Evolutionary conservation across 2,329 filamentous ascomycete species (phyloP), one percentile per base, ranked within the genome.

Genomic region (Pyrenophora graminea): DNA sequence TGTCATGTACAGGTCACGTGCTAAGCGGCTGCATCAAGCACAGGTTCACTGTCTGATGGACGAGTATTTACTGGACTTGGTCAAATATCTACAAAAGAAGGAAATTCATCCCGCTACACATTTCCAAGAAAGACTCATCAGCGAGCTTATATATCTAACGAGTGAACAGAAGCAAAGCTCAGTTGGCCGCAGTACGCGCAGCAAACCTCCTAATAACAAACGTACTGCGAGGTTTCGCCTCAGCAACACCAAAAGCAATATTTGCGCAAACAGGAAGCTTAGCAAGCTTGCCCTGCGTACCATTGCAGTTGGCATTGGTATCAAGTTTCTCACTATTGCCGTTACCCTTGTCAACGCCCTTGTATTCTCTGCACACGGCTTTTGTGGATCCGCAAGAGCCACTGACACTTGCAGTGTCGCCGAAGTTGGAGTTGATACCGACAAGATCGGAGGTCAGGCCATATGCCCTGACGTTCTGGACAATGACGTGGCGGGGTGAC

Each of bases 371-470:
- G 56, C 64, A 67, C 13, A 67, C 63, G 6, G 42, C 45, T 38
- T 61, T 58, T 3, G 50, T 62, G 12, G 38, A 48, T 39, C 62
- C 63, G 39, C 71, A 74, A 13, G 73, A 73, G 55, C 77, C 76
- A 48, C 69, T 74, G 54, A 79, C 72, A 6, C 62, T 74, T 45
- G 76, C 77, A 1, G 74, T 75, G 55, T 79, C 77, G 17, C 77
- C 77, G 45, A 75, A 79, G 72, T 79, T 80, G 40, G 68, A 69
- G 69, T 79, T 80, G 60, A 80, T 78, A 27, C 77, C 76, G 51
- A 73, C 74, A 27, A 77, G 65, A 13, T 72, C 69, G 4, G 56
- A 56, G 41, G 73, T 75, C 32, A 78, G 70, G 39, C 68, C 60
- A n/a, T 62, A 63, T 23, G 74, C 76, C n/a, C 64, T 65, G 33